phyloP scores from a whole-genome alignment of 345 rosid genomes.

The Eucalyptus tenuipes region DNA sequence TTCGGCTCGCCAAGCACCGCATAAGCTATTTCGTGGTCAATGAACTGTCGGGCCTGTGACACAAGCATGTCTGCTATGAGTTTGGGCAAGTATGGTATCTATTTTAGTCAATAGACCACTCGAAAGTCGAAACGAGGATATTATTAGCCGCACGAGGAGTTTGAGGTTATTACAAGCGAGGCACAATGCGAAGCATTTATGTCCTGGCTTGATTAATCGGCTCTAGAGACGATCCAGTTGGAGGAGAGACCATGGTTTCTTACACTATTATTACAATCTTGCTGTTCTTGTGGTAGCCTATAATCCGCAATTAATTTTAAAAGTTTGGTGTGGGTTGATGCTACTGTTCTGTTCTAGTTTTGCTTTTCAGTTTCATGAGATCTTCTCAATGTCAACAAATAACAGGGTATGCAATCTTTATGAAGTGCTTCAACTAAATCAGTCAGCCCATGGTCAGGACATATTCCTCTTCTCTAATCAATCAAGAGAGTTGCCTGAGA shows the following conservation, averaged over 20 bases:
- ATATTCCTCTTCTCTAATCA: not conserved
- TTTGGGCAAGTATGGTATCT: not conserved
- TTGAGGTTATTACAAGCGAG: not conserved
- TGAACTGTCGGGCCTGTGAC: accelerated
- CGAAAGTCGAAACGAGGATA: accelerated
- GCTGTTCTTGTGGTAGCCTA: not conserved
- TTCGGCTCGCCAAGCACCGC: accelerated
- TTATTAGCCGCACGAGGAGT: not conserved
- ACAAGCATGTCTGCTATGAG: accelerated
- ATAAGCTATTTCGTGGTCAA: too few relatives aligned
- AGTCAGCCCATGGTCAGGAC: not conserved
- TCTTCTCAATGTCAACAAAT: not conserved
- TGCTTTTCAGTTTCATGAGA: not conserved
- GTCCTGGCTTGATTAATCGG: not conserved
- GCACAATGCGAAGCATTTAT: not conserved
- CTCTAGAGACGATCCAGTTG: not conserved
- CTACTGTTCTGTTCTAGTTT: not conserved
- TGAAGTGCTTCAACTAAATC: not conserved
- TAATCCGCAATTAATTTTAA: not conserved
- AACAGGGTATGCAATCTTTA: not conserved
- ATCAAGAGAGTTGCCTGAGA: not conserved
- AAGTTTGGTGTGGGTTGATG: not conserved
- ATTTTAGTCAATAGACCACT: accelerated
- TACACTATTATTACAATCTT: not conserved
- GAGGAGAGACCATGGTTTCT: not conserved